Percentiles rank a stretch among this genome's conserved stretches.
These are phyloP conservation scores for Cryptosporidium baileyi DNA, from an alignment of 169 alveolate species.

Conservation along the genomic window DNA sequence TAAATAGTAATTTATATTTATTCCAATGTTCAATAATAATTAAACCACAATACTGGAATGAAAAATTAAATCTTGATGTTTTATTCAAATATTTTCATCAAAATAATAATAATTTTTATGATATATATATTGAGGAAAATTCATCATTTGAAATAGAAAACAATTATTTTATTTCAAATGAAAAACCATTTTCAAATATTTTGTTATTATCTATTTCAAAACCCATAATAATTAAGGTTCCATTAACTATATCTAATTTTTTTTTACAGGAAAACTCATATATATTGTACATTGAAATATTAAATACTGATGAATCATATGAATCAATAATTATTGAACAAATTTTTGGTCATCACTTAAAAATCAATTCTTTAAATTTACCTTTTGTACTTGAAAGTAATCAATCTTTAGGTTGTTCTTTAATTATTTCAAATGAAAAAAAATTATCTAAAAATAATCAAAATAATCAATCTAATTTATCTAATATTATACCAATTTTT, in stretches of 20 bases:
- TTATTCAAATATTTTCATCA: neutral
- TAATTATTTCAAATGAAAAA: neutral
- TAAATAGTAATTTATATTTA: neutral
- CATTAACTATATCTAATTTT: slow-evolving; percentile 30
- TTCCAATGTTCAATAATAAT: slow-evolving; percentile 51
- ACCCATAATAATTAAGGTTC: slow-evolving; percentile 49
- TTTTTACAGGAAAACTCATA: slow-evolving; percentile 33
- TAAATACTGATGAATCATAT: slow-evolving; percentile 20
- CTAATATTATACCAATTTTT: slow-evolving; percentile 34
- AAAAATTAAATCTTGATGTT: slow-evolving; percentile 9
- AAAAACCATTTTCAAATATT: neutral
- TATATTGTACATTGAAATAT: slow-evolving; percentile 23
- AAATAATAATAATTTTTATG: neutral
- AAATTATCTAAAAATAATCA: neutral
- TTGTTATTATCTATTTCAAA: neutral
- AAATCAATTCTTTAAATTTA: neutral
- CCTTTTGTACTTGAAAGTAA: slow-evolving; percentile 5
- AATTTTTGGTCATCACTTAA: slow-evolving; percentile 22
- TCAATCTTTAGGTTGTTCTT: slow-evolving; percentile 46
- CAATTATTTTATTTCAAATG: neutral
- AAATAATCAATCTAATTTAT: neutral
- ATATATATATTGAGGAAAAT: neutral
- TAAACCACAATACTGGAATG: slow-evolving; percentile 69
- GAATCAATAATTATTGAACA: slow-evolving; percentile 22
- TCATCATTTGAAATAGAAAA: neutral